Evolutionary conservation across 2,329 filamentous ascomycete species (phyloP), one percentile per base, ranked within the genome.

Genomic region (Aureobasidium pullulans): DNA sequence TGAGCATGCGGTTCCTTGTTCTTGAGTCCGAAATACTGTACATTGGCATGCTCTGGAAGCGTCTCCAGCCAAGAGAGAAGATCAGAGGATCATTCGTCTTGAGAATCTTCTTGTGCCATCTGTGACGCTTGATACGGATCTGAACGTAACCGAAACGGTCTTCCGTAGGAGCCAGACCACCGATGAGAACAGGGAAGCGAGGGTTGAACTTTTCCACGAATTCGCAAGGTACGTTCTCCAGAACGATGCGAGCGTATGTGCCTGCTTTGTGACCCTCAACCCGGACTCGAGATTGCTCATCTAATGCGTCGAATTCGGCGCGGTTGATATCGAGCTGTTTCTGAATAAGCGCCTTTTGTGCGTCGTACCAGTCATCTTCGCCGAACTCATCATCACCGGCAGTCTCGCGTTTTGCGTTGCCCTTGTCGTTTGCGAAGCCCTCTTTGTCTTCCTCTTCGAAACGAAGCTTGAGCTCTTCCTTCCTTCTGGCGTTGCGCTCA

Each of bases 401-500:
- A 23, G 83, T 84, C 64, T 90, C 88, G 63, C 84, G 80, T 37
- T 87, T 82, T 10, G 88, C 88, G 53, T 86, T 84, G 31, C 89
- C 86, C 70, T 95, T 95, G 73, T 94, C 90, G 69, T 95, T 95
- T 68, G 89, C 85, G 71, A 96, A 92, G 0, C 94, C 94, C 70
- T 99, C 94, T n/a, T 90, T 84, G 70, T 99, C 94, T 78, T 99
- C 94, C 73, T 97, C 92, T 69, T 99, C 94, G 69, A 99, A 99
- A 1, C 95, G 85, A 56, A 95, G 79, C 71, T 90, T 95, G 57
- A 99, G 83, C 72, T 99, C 94, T 74, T 96, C 94, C 73, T 99
- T 99, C 64, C 89, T 83, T 64, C 86, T 84, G 1, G 94, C 94
- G 68, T 99, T 99, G 73, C 84, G 88, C 66, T 90, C 90, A 65